Base-by-base conservation (phyloP, 192 early-diverging fungal species). In the Pilaira anomala region DNA sequence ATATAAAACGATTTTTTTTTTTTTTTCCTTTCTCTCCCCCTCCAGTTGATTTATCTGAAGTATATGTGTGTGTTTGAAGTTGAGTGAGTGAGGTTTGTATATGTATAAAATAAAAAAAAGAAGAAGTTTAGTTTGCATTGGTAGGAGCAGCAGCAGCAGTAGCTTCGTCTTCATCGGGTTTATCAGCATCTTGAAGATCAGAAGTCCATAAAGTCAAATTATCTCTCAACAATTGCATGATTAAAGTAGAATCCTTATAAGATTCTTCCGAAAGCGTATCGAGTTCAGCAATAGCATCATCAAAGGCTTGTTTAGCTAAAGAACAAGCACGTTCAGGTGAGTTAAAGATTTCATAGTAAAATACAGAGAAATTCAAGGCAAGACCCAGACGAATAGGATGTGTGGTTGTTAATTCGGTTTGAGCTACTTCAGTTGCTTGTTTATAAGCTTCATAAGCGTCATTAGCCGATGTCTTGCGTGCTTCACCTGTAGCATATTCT, bases 341-440 rank as follows among this genome's bases (percentile, higher is more conserved):
- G 82, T 93, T 96, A 63, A 95, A 81, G 78, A 98, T 96, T 84
- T 98, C 96, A 75, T 95, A 96, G 79, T 95, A 96, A 80, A 98
- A 96, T 16, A 98, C 96, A 30, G 96, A 98, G 84, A 93, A 95
- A 89, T 98, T 98, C 73, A 98, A 81, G 29, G 94, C 96, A 55
- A 98, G 86, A 33, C 96, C 96, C 49, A 98, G 90, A 67, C 96
- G 93, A 75, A 98, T 96, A 36, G 96, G 96, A 80, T 98, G 94
- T 26, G 94, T 96, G 28, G 93, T 83, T 42, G 93, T 82, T 18
- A 98, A 84, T 65, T 91, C 91, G 42, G 78, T 80, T 70, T 86
- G 85, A 61, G 96, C 96, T 69, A 98, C 83, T 67, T 94, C 90
- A 72, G 90, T 89, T 62, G 96, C 96, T 65, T 80, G 75, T 82